A percentile compares a stretch with the other conserved stretches of the same genome.
These are phyloP conservation scores for Pyrrhoderma noxium DNA, from an alignment of 1,284 basidiomycete genomes.

Conservation along the genomic window DNA sequence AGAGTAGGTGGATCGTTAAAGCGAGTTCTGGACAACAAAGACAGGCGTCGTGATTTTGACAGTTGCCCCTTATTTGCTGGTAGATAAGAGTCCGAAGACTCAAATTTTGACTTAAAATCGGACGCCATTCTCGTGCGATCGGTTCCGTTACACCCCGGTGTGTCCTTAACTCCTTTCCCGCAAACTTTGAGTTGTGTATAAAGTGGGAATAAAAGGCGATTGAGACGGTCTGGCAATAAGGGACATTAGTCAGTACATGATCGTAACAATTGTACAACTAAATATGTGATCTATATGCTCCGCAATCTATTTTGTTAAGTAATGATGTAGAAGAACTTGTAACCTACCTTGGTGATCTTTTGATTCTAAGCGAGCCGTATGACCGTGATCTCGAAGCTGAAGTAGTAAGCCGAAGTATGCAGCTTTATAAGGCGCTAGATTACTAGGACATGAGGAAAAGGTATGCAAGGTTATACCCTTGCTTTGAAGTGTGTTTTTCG, in stretches of 20 bases:
- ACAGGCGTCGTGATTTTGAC: background rate
- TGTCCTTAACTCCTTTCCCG: constrained; percentile 3
- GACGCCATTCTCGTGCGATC: background rate
- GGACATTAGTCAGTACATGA: constrained; percentile 2
- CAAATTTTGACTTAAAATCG: background rate
- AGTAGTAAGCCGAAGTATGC: constrained; percentile 16
- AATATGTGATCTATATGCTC: background rate
- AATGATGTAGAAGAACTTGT: no score
- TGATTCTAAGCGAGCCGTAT: constrained; percentile 7
- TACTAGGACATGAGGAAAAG: constrained; percentile 15
- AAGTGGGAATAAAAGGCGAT: constrained; percentile 16
- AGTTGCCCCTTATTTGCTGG: background rate
- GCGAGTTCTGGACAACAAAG: background rate
- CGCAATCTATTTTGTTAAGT: background rate
- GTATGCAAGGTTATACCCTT: constrained; percentile 14
- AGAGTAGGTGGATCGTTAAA: background rate
- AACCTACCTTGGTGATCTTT: constrained; percentile 15
- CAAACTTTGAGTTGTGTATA: constrained; percentile 15
- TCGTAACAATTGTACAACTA: background rate
- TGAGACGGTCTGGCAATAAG: constrained; percentile 10
- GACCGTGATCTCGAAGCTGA: constrained; percentile 14
- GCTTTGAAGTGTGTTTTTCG: constrained; percentile 12
- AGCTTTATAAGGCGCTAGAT: constrained; percentile 10
- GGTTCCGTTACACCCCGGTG: background rate
- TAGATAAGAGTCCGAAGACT: background rate